phyloP scores from a whole-genome alignment of 75 land plant species.

The Cunninghamia lanceolata region DNA sequence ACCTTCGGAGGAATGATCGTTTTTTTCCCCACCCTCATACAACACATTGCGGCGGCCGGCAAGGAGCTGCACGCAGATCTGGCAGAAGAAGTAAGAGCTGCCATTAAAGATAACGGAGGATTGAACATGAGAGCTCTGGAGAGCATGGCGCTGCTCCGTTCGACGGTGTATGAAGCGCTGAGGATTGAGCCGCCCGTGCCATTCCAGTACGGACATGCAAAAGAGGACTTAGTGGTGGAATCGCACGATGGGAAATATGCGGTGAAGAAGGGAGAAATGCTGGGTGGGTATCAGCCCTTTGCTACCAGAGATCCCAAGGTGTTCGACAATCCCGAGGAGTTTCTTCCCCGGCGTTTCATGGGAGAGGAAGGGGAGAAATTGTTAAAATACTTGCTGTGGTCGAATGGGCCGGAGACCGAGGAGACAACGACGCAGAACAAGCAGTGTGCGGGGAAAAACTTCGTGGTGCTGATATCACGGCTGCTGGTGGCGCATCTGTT shows the following conservation, averaged over 20 bases:
- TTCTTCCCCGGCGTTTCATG: constrained; percentile 58
- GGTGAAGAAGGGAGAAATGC: constrained; percentile 71
- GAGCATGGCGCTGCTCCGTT: constrained; percentile 60
- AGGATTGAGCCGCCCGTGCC: constrained; percentile 82
- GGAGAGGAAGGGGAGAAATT: constrained; percentile 66
- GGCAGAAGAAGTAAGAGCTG: constrained; percentile 48
- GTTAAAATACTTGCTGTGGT: constrained; percentile 66
- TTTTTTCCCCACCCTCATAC: constrained; percentile 44
- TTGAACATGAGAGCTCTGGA: constrained; percentile 39
- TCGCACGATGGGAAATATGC: constrained; percentile 59
- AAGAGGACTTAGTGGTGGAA: constrained; percentile 57
- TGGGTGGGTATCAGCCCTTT: constrained; percentile 75
- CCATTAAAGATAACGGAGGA: constrained; percentile 33
- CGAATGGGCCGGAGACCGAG: constrained; percentile 81
- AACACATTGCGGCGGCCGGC: constrained; percentile 43
- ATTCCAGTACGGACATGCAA: constrained; percentile 77
- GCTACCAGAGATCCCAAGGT: constrained; percentile 70
- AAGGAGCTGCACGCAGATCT: constrained; percentile 33
- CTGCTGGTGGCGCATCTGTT: constrained; percentile 65
- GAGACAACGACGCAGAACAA: constrained; percentile 49
- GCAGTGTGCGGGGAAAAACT: constrained; percentile 88
- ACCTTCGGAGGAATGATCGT: constrained; percentile 70
- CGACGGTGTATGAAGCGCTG: constrained; percentile 70
- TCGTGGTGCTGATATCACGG: constrained; percentile 53
- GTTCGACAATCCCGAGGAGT: constrained; percentile 60